phyloP scores from a whole-genome alignment of 352 stramenopile genomes.

The Pythium aristosporum region DNA sequence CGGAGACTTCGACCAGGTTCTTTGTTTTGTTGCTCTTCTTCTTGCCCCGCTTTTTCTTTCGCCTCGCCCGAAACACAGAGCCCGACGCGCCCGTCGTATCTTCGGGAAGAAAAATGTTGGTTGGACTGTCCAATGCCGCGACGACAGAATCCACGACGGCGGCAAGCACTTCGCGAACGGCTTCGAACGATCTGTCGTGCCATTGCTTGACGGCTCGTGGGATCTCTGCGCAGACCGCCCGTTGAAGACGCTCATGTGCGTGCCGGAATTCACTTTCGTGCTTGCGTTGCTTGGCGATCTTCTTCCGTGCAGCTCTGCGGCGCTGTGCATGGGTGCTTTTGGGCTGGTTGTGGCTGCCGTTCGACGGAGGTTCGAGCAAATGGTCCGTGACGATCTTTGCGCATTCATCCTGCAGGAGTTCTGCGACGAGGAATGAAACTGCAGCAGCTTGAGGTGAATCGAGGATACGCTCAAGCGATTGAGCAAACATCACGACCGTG shows the following conservation, averaged over 20 bases:
- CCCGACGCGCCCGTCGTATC: neutral
- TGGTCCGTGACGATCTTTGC: conserved; percentile 62
- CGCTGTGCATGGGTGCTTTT: conserved; percentile 36
- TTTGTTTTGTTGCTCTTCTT: conserved; percentile 23
- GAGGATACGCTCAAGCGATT: conserved; percentile 14
- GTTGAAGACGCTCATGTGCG: conserved; percentile 42
- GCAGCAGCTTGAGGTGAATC: conserved; percentile 47
- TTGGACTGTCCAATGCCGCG: neutral
- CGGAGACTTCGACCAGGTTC: neutral
- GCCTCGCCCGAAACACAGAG: conserved; percentile 11
- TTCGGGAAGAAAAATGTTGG: neutral
- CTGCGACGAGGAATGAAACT: conserved; percentile 65
- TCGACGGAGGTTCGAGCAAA: conserved; percentile 16
- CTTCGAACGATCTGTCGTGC: conserved; percentile 25
- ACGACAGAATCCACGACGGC: conserved; percentile 45
- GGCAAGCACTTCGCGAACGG: conserved; percentile 35
- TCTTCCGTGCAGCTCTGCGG: conserved; percentile 63
- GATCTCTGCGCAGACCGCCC: conserved; percentile 45
- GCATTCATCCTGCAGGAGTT: conserved; percentile 72
- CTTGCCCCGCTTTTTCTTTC: conserved; percentile 31
- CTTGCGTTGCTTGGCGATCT: conserved; percentile 61
- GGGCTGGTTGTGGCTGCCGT: neutral
- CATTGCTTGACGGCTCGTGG: conserved; percentile 28
- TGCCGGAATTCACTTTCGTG: conserved; percentile 36
- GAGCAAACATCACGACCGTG: conserved; percentile 13